Evolutionary conservation across 2,329 filamentous ascomycete genomes (phyloP).

Genomic region (Nannizziopsis barbatae): DNA sequence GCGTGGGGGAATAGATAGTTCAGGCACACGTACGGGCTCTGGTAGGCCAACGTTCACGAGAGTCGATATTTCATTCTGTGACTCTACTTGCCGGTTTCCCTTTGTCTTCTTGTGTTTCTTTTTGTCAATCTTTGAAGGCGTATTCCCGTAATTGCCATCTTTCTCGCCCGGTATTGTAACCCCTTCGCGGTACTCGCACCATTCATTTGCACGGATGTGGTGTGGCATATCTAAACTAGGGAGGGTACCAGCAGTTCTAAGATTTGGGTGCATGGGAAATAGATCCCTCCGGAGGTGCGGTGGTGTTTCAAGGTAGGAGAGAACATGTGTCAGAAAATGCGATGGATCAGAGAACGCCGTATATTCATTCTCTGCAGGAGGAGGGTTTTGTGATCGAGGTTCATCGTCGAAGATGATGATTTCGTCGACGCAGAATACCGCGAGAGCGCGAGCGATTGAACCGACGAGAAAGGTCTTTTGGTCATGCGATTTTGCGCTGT

Average conservation of each 20-base stretch:
- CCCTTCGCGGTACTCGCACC: conserved; percentile 69
- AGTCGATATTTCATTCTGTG: conserved; percentile 19
- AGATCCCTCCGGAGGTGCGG: conserved; percentile 66
- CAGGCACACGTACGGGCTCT: conserved; percentile 42
- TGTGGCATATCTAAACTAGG: conserved; percentile 77
- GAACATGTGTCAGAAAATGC: conserved; percentile 67
- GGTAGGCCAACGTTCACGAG: conserved; percentile 43
- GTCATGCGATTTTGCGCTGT: conserved; percentile 59
- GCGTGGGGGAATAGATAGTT: conserved; percentile 51
- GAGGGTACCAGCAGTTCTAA: conserved; percentile 59
- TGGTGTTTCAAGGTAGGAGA: conserved; percentile 74
- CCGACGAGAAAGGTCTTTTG: conserved; percentile 63
- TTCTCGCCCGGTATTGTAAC: conserved; percentile 46
- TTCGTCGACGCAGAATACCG: conserved; percentile 77
- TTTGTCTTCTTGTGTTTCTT: conserved; percentile 32
- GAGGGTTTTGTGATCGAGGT: conserved; percentile 35
- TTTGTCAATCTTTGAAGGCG: conserved; percentile 6
- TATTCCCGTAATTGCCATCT: conserved; percentile 40
- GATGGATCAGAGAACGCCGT: conserved; percentile 65
- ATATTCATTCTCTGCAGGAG: conserved; percentile 37
- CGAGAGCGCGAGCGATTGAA: conserved; percentile 66
- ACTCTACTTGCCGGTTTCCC: conserved; percentile 11
- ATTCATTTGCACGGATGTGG: conserved; percentile 64
- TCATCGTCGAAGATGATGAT: conserved; percentile 69
- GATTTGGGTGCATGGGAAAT: conserved; percentile 68